Evolutionary conservation across 2,329 filamentous ascomycete genomes (phyloP).

Genomic region (Thielaviopsis populi): DNA sequence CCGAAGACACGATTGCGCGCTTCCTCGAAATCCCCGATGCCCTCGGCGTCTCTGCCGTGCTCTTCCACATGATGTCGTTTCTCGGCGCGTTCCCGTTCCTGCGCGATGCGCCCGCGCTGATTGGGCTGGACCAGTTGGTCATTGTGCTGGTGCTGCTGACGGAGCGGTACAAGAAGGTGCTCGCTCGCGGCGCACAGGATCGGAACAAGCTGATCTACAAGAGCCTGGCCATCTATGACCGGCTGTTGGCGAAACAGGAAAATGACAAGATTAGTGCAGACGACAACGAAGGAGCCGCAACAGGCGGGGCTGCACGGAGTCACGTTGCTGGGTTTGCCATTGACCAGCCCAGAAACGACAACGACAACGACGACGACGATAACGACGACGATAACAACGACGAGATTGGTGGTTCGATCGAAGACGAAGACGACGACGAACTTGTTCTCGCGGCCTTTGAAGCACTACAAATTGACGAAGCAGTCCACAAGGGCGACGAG

Average conservation of each 20-base stretch:
- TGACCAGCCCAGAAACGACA: constrained; percentile 30
- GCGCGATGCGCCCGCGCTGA: constrained; percentile 51
- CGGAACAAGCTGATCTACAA: constrained; percentile 53
- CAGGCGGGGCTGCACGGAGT: constrained; percentile 2
- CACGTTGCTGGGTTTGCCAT: constrained; percentile 31
- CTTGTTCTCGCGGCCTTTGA: constrained; percentile 55
- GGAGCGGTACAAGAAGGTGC: constrained; percentile 48
- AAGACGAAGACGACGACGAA: constrained; percentile 33
- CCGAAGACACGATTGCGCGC: constrained; percentile 52
- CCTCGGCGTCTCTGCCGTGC: constrained; percentile 47
- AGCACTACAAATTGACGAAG: constrained; percentile 48
- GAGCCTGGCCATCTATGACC: constrained; percentile 57
- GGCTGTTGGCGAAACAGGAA: constrained; percentile 20
- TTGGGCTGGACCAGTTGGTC: constrained; percentile 54
- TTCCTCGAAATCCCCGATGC: constrained; percentile 62
- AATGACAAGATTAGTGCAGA: constrained; percentile 18
- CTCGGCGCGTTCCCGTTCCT: constrained; percentile 61
- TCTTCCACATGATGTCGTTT: constrained; percentile 59
- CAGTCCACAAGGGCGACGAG: constrained; percentile 38
- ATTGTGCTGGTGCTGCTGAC: constrained; percentile 61
- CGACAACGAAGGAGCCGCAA: neutral
- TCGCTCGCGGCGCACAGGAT: constrained; percentile 42
- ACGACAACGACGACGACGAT: constrained; percentile 27
- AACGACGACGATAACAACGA: constrained; percentile 37
- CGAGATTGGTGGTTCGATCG: constrained; percentile 21